Percentiles rank a stretch among this genome's conserved stretches.
Evolutionary conservation across 352 stramenopile species (phyloP).

Genomic region (Globisporangium paroecandrum): DNA sequence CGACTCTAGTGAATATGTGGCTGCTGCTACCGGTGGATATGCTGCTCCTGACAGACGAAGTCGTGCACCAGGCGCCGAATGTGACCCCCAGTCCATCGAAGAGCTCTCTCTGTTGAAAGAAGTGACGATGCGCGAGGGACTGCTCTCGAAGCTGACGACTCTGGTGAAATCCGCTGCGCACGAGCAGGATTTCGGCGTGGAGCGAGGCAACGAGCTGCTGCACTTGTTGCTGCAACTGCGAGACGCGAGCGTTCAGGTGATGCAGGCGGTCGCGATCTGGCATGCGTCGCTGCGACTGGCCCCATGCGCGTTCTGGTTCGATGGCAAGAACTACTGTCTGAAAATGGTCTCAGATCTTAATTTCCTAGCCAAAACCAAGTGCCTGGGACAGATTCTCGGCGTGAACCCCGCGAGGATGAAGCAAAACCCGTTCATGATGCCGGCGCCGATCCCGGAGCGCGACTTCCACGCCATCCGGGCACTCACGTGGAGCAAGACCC

Average conservation of each 20-base stretch:
- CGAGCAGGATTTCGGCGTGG: slow-evolving; percentile 30
- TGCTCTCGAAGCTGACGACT: slow-evolving; percentile 46
- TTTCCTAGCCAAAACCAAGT: slow-evolving; percentile 54
- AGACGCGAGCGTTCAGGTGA: slow-evolving; percentile 48
- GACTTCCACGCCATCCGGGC: slow-evolving; percentile 38
- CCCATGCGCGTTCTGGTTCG: slow-evolving; percentile 39
- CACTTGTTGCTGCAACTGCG: slow-evolving; percentile 65
- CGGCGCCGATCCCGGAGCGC: slow-evolving; percentile 53
- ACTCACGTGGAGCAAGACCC: slow-evolving; percentile 24
- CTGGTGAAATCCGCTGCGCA: slow-evolving; percentile 26
- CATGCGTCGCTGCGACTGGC: slow-evolving; percentile 27
- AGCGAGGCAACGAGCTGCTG: slow-evolving; percentile 51
- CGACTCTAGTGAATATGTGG: too few species aligned
- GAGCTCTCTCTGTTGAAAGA: slow-evolving; percentile 52
- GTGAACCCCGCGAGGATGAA: slow-evolving; percentile 56
- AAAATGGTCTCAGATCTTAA: slow-evolving; percentile 80
- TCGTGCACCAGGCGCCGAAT: not conserved
- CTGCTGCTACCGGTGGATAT: not conserved
- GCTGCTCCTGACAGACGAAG: not conserved
- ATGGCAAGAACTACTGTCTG: slow-evolving; percentile 61
- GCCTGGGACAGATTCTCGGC: slow-evolving; percentile 47
- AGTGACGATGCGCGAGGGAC: slow-evolving; percentile 54
- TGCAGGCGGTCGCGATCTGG: slow-evolving; percentile 56
- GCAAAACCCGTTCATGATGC: slow-evolving; percentile 87
- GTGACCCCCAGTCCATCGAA: slow-evolving; percentile 16